These are phyloP conservation scores for Fusarium continuum DNA, from an alignment of 2,329 filamentous ascomycete genomes.

Conservation along the genomic window DNA sequence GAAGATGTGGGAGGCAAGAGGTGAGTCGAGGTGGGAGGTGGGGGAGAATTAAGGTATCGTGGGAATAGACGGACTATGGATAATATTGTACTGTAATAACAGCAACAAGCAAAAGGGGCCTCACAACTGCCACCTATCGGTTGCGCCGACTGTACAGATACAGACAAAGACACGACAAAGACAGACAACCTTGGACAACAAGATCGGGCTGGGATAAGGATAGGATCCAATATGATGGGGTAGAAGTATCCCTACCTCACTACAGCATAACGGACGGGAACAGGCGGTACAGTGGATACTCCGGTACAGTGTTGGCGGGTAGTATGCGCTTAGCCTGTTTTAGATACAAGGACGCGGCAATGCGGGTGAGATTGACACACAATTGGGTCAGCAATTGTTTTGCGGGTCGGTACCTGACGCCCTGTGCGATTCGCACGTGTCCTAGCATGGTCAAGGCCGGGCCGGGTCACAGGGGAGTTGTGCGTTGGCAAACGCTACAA, in stretches of 20 bases:
- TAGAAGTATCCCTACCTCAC: slow-evolving; percentile 31
- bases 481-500: slow-evolving; percentile 36
- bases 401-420: slow-evolving; percentile 36
- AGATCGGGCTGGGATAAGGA: slow-evolving; percentile 36
- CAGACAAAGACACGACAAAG: slow-evolving; percentile 21
- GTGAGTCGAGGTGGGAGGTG: slow-evolving; percentile 29
- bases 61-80: slow-evolving; percentile 21
- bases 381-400: slow-evolving; percentile 17
- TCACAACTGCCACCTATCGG: slow-evolving; percentile 35
- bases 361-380: slow-evolving; percentile 29
- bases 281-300: slow-evolving; percentile 30
- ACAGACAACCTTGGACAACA: slow-evolving; percentile 24
- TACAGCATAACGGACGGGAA: slow-evolving; percentile 30
- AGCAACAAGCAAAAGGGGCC: slow-evolving; percentile 26
- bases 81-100: slow-evolving; percentile 27
- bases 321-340: slow-evolving; percentile 10
- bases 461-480: slow-evolving; percentile 32
- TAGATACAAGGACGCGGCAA: slow-evolving; percentile 27
- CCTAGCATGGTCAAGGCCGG: slow-evolving; percentile 24
- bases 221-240: slow-evolving; percentile 38
- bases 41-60: slow-evolving; percentile 28
- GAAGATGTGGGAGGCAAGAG: slow-evolving; percentile 19
- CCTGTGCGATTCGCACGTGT: slow-evolving; percentile 40
- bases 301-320: slow-evolving; percentile 21
- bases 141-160: slow-evolving; percentile 30